A percentile compares a stretch with the other conserved stretches of the same genome.
Conservation (phyloP, 169 alveolate genomes). For the Theileria orientalis region DNA sequence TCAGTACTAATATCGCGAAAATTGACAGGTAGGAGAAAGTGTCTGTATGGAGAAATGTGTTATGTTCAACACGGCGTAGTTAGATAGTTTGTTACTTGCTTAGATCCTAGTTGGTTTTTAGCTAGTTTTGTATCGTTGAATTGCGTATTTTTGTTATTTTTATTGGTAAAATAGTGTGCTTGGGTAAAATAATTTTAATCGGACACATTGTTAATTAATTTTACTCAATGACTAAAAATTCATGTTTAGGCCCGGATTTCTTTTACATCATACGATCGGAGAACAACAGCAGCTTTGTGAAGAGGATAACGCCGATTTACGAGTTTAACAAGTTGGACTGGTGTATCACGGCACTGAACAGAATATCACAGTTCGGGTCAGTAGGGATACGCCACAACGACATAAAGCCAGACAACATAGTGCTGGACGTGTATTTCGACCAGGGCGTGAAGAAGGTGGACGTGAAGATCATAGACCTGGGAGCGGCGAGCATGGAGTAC, state of each 20-base stretch:
- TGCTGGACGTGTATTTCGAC: conserved; percentile 75
- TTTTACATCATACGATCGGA: conserved; percentile 81
- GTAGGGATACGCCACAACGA: conserved; percentile 84
- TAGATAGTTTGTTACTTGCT: no score
- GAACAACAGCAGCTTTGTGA: conserved; percentile 64
- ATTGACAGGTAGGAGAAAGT: conserved; percentile 54
- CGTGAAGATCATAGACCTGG: conserved; percentile 79
- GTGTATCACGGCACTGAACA: conserved; percentile 81
- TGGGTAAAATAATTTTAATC: no score
- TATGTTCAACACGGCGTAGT: no score
- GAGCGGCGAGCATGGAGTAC: conserved; percentile 82
- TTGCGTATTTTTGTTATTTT: no score
- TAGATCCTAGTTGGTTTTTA: no score
- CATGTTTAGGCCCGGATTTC: conserved; percentile 77
- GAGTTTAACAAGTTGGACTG: conserved; percentile 83
- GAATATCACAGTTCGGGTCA: conserved; percentile 78
- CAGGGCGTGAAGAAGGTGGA: conserved; percentile 74
- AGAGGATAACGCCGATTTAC: conserved; percentile 73
- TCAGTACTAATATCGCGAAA: conserved; percentile 78
- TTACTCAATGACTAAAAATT: no score
- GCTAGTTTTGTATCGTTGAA: no score
- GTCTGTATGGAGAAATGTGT: not conserved
- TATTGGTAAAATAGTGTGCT: no score
- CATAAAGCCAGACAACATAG: conserved; percentile 84
- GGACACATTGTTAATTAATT: no score